Base-by-base conservation (phyloP, 2,329 filamentous ascomycete species). In the Talaromyces sp. region DNA sequence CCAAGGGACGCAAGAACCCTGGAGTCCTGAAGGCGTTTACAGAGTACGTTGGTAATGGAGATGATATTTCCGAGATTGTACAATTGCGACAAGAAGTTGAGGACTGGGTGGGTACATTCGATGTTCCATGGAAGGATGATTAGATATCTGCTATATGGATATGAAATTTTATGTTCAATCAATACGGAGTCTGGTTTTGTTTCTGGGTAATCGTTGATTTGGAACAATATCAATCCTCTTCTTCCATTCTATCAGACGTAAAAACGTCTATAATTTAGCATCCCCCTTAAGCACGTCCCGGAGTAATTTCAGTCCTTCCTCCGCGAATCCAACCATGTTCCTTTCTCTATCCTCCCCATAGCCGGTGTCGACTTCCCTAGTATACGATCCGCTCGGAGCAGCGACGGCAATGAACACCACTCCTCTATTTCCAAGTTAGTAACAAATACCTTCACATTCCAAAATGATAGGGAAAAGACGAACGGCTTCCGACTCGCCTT, bases 1-100 rank as follows among this genome's bases (percentile, higher is more conserved):
- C 80, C 66, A 84, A 86, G 69, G 88, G 97, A 34, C 93, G 92
- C 76, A 97, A 97, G 88, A 92, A 95, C 82, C 92, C 92, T 71
- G 97, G 96, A 86, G 97, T 94, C 85, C 90, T 96, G 78, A 98
- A 98, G 88, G 95, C 97, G 82, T 98, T 98, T 89, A 91, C 93
- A 84, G 89, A 89, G 74, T 94, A 92, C 84, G 90, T 97, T 63
- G 88, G 91, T 61, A 79, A 91, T 88, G 83, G 86, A 70, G 93
- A 94, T 71, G 87, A 91, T 77, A 85, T 96, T 65, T 82, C 88
- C 60, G 91, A 94, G 83, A 94, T 99, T 82, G 90, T 91, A 76
- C 86, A 86, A 71, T 84, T 97, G 77, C 90, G 89, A 82, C 90
- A 92, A 82, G 94, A 98, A 85, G 95, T 99, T 75, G 87, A 93